A percentile compares a stretch with the other conserved stretches of the same genome.
phyloP scores from a whole-genome alignment of 2,329 filamentous ascomycete genomes.

The Anisogramma anomala region DNA sequence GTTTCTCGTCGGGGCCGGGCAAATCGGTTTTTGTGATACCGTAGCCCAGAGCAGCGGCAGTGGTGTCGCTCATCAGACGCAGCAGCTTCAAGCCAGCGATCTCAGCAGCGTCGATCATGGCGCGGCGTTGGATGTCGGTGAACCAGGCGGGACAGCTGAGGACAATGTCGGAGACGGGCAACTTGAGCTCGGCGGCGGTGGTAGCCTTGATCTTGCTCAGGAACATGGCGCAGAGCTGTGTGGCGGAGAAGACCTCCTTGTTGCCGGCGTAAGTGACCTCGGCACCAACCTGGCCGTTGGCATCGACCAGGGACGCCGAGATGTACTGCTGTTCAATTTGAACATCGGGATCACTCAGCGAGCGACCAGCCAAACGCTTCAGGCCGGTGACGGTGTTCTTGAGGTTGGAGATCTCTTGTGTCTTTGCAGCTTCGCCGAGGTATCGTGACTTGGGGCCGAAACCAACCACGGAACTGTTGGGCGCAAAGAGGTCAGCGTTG shows the following conservation, averaged over 20 bases:
- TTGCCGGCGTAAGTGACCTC: conserved; percentile 89
- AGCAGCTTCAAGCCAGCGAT: conserved; percentile 88
- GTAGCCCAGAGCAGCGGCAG: conserved; percentile 87
- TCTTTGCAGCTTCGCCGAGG: conserved; percentile 91
- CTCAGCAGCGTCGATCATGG: conserved; percentile 81
- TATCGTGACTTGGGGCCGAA: conserved; percentile 92
- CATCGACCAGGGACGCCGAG: conserved; percentile 73
- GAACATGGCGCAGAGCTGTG: conserved; percentile 90
- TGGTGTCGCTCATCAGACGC: conserved; percentile 94
- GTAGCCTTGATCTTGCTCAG: conserved; percentile 89
- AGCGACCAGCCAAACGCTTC: conserved; percentile 83
- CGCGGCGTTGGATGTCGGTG: conserved; percentile 84
- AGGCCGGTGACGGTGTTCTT: conserved; percentile 95
- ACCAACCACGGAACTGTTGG: conserved; percentile 73
- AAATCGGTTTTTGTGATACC: conserved; percentile 97
- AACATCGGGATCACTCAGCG: conserved; percentile 80
- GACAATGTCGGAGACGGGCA: conserved; percentile 85
- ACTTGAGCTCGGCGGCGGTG: conserved; percentile 73
- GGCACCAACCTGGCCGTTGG: conserved; percentile 88
- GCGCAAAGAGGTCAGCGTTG: conserved; percentile 14
- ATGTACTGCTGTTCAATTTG: conserved; percentile 86
- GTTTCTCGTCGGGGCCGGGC: conserved; percentile 78
- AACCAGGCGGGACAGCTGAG: conserved; percentile 96
- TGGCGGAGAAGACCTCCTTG: conserved; percentile 91
- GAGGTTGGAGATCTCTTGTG: conserved; percentile 97